Percentiles rank a stretch among this genome's conserved stretches.
phyloP scores from a whole-genome alignment of 345 rosid genomes.

The Salix caprea region DNA sequence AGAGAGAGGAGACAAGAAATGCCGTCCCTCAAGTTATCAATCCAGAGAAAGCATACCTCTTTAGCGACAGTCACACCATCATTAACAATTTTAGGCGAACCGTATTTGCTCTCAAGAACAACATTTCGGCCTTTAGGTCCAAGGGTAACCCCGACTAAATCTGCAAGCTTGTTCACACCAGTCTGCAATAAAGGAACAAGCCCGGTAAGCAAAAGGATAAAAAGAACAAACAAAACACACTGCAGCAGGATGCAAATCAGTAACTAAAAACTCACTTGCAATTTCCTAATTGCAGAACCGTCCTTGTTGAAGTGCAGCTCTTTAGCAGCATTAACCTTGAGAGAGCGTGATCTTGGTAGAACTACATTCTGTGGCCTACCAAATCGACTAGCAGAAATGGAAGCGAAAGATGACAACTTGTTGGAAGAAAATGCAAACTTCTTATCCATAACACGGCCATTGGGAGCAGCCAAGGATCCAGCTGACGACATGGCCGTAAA shows the following conservation, averaged over 20 bases:
- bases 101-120: conserved; percentile 98
- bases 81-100: conserved; percentile 93
- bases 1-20: not conserved
- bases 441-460: conserved; percentile 48
- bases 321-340: conserved; percentile 77
- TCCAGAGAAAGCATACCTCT: conserved; percentile 49
- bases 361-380: conserved; percentile 48
- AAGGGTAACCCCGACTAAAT: conserved; percentile 92
- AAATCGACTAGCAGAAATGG: conserved; percentile 56
- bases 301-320: conserved; percentile 94
- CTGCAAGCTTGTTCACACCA: conserved; percentile 98
- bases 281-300: conserved; percentile 77
- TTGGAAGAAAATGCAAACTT: conserved; percentile 46
- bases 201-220: not conserved
- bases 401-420: conserved; percentile 65
- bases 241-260: not conserved
- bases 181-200: conserved; percentile 37
- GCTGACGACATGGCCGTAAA: conserved; percentile 67
- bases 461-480: conserved; percentile 64
- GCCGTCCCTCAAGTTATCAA: not conserved
- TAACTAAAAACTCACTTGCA: conserved; percentile 56
- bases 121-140: conserved; percentile 97
- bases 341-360: conserved; percentile 41
- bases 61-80: conserved; percentile 98
- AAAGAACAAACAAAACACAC: not conserved